Conservation (phyloP, 768 basidiomycete genomes). For the Harrya chromipes region DNA sequence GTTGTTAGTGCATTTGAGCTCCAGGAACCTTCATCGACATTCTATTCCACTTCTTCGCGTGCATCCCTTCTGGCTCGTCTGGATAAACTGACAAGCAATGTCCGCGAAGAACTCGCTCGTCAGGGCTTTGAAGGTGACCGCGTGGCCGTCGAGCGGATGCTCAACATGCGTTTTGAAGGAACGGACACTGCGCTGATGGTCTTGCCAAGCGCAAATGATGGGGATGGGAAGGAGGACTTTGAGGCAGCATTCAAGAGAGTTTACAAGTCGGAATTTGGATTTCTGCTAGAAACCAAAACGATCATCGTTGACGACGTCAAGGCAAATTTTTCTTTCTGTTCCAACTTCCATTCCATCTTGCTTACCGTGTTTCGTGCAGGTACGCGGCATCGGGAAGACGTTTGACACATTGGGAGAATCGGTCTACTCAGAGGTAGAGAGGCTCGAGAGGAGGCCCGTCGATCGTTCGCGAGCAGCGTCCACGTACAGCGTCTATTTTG, state of each 20-base stretch:
- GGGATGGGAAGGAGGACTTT: conserved; percentile 66
- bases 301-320: conserved; percentile 92
- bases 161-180: conserved; percentile 92
- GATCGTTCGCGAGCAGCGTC: conserved; percentile 46
- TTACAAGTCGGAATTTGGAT: conserved; percentile 89
- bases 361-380: conserved; percentile 36
- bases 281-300: conserved; percentile 78
- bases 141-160: conserved; percentile 75
- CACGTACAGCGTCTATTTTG: conserved; percentile 75
- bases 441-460: conserved; percentile 42
- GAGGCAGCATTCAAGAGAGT: conserved; percentile 73
- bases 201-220: conserved; percentile 47
- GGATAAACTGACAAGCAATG: conserved; percentile 62
- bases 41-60: conserved; percentile 62
- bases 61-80: conserved; percentile 58
- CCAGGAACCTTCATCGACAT: conserved; percentile 86
- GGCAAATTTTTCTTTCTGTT: conserved; percentile 34
- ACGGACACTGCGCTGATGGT: conserved; percentile 94
- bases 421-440: conserved; percentile 70
- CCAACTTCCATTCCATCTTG: neutral
- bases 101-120: conserved; percentile 59
- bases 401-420: conserved; percentile 78
- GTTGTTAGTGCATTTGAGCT: conserved; percentile 70
- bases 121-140: conserved; percentile 80
- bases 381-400: conserved; percentile 89